Evolutionary conservation across 2,329 filamentous ascomycete genomes (phyloP), one percentile per base, ranked within the genome.

Genomic region (Raffaelea arxii): DNA sequence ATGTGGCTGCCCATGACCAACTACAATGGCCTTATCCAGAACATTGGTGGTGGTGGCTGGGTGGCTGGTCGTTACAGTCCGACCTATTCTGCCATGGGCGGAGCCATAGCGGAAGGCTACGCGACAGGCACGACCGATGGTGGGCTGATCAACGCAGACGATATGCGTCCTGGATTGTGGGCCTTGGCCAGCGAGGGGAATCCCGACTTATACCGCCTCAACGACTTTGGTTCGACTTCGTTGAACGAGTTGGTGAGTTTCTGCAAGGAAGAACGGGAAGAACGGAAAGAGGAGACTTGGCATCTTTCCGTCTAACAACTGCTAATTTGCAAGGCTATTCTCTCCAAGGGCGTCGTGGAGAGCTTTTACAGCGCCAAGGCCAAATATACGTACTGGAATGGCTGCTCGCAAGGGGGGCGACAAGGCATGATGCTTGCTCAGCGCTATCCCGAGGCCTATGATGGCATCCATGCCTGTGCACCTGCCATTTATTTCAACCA

Each of bases 361-460:
- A 56, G 60, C 9, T 77, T 70, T 56, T 79, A 79, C 53, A 60
- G 65, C n/a, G 50, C 56, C 19, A 54, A 59, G 0, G 63, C 66
- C 2, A 56, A 60, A 2, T 72, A 70, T 54, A 71, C 66, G n/a
- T 78, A 77, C 56, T 78, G 68, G 55, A 63, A 66, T 40, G 75
- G 75, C 24, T 78, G 75, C 55, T 74, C 70, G 2, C 75, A 70
- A 1, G 75, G 75, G 18, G 73, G 74, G 50, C 61, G 72, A 2
- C 72, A 77, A 59, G 74, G 72, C 4, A 58, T 74, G 23, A 69
- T 69, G 46, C 62, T 69, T 25, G 65, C 70, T 4, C 65, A 75
- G 52, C 55, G 64, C n/a, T 75, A 68, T 50, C 72, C 72, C 0
- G 62, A 70, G 6, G 68, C 72, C 36, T 75, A 72, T 44, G 70